A percentile compares a stretch with the other conserved stretches of the same genome.
Evolutionary conservation across 306 rosid genomes (phyloP).

Genomic region (Cucurbita ficifolia): DNA sequence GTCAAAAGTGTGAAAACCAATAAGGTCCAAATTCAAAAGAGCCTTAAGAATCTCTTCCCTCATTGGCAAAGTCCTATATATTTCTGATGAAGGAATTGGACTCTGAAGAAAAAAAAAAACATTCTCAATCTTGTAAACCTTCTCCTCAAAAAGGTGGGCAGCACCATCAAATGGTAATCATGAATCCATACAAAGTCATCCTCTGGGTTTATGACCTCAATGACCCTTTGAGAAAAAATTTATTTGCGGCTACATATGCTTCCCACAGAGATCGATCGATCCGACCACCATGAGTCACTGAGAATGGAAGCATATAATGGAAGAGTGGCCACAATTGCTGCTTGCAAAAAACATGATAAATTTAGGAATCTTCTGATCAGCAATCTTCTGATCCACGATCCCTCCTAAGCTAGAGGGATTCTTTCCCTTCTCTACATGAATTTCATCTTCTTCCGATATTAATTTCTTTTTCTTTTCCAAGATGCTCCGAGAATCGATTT

Average conservation of each 20-base stretch:
- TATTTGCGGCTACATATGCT: slow-evolving; percentile 52
- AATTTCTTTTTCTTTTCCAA: no score
- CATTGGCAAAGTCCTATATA: slow-evolving; percentile 47
- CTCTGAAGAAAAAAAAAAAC: slow-evolving; percentile 49
- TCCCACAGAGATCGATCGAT: slow-evolving; percentile 49
- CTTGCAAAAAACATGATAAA: slow-evolving; percentile 50
- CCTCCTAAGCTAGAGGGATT: no score
- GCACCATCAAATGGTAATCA: slow-evolving; percentile 54
- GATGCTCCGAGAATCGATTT: no score
- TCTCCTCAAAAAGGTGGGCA: slow-evolving; percentile 48
- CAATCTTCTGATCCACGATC: no score
- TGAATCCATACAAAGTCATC: no score
- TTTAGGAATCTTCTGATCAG: no score
- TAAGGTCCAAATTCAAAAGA: no score
- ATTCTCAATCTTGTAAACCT: slow-evolving; percentile 42
- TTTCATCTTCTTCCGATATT: no score
- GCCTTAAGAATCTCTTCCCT: no score
- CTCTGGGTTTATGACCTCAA: no score
- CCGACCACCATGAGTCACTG: slow-evolving; percentile 39
- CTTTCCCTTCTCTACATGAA: no score
- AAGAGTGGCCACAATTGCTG: slow-evolving; percentile 55
- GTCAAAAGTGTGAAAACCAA: no score
- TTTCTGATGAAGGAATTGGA: slow-evolving; percentile 46
- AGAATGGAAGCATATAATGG: slow-evolving; percentile 54
- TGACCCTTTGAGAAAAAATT: slow-evolving; percentile 45